Conservation (phyloP, 768 basidiomycete genomes). For the Pisolithus sp. region DNA sequence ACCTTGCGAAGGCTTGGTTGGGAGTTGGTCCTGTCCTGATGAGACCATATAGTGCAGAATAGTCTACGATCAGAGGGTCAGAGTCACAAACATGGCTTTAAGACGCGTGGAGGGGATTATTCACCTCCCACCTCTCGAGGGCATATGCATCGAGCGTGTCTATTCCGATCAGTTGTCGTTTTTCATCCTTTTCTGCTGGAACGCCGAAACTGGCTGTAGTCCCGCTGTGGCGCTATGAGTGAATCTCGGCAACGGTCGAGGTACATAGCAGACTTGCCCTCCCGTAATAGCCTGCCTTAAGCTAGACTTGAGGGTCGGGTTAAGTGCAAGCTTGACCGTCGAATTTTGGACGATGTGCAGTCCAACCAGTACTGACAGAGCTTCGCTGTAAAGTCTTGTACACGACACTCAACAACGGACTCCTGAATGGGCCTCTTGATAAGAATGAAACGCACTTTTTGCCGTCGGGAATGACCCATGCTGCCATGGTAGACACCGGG, state of each 20-base stretch:
- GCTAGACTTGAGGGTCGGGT: constrained; percentile 68
- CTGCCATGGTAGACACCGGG: constrained; percentile 56
- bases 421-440: background rate
- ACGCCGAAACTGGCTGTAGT: constrained; percentile 80
- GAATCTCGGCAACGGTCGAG: background rate
- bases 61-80: constrained; percentile 44
- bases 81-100: background rate
- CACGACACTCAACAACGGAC: background rate
- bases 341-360: constrained; percentile 66
- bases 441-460: constrained; percentile 47
- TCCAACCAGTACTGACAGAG: constrained; percentile 54
- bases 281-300: constrained; percentile 83
- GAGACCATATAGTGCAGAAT: constrained; percentile 99
- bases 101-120: constrained; percentile 11
- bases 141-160: constrained; percentile 75
- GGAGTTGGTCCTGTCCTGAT: constrained; percentile 71
- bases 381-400: constrained; percentile 63
- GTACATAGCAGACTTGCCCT: constrained; percentile 49
- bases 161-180: constrained; percentile 44
- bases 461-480: constrained; percentile 71
- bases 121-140: constrained; percentile 85
- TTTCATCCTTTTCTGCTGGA: constrained; percentile 60
- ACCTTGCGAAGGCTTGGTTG: constrained; percentile 71
- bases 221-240: constrained; percentile 42
- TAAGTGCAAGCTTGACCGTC: constrained; percentile 58